phyloP scores from a whole-genome alignment of 306 rosid genomes.

The Lotus japonicus region DNA sequence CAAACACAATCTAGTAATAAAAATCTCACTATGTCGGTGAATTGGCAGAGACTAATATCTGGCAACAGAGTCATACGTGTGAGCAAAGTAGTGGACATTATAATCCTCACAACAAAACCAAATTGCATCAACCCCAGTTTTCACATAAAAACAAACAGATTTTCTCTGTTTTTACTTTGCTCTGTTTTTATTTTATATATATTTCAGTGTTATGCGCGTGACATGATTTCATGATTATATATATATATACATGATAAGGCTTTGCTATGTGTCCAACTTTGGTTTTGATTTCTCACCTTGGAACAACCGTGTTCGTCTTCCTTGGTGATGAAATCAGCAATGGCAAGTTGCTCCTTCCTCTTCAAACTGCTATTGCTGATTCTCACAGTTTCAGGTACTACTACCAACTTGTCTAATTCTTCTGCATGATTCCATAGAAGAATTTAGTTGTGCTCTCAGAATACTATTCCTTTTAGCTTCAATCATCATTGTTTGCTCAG shows the following conservation, averaged over 20 bases:
- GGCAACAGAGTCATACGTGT: background rate
- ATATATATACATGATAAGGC: conserved; percentile 6
- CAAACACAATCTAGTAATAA: background rate
- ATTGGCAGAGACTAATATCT: background rate
- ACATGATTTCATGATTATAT: no score
- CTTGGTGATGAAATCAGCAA: conserved; percentile 29
- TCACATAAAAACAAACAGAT: conserved; percentile 16
- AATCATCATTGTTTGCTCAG: background rate
- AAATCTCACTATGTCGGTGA: conserved; percentile 9
- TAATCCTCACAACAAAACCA: background rate
- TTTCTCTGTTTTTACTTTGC: background rate
- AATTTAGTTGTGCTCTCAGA: background rate
- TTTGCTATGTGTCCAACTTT: conserved; percentile 12
- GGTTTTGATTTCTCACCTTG: background rate
- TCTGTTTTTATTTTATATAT: background rate
- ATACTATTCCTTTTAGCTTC: conserved; percentile 12
- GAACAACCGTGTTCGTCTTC: background rate
- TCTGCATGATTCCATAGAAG: conserved; percentile 10
- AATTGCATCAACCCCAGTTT: background rate
- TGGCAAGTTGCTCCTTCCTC: conserved; percentile 37
- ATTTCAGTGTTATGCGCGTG: background rate
- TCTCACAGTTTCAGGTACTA: conserved; percentile 55
- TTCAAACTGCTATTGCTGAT: conserved; percentile 35
- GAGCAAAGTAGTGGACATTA: background rate
- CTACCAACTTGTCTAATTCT: conserved; percentile 3